Percentiles rank a stretch among this genome's conserved stretches.
Evolutionary conservation across 352 stramenopile genomes (phyloP).

Genomic region (Phytophthora pinifolia): DNA sequence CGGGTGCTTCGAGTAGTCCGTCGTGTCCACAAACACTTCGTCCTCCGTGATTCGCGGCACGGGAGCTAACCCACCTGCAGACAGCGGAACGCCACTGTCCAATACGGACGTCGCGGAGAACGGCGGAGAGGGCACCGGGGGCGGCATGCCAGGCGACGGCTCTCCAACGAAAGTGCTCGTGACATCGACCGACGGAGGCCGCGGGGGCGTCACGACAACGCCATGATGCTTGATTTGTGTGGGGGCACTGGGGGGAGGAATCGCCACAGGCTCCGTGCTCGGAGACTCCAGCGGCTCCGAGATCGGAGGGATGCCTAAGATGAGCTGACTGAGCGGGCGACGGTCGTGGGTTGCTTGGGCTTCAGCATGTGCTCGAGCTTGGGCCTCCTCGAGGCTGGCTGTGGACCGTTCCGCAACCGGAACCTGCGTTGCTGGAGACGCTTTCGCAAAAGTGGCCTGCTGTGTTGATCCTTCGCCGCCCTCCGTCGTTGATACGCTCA

Average conservation of each 20-base stretch:
- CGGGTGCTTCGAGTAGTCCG: constrained; percentile 33
- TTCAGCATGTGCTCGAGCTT: constrained; percentile 36
- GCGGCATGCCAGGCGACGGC: constrained; percentile 40
- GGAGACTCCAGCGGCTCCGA: constrained; percentile 28
- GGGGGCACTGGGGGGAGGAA: constrained; percentile 6
- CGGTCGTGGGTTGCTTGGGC: constrained; percentile 42
- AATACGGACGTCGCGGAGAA: constrained; percentile 11
- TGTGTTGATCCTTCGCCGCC: constrained; percentile 2
- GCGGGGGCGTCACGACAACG: constrained; percentile 14
- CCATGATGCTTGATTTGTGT: constrained; percentile 19
- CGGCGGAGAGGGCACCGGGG: constrained; percentile 31
- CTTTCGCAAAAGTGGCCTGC: constrained; percentile 5
- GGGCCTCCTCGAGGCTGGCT: constrained; percentile 26
- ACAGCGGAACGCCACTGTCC: constrained; percentile 8
- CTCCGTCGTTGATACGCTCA: constrained; percentile 64
- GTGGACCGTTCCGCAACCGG: constrained; percentile 13
- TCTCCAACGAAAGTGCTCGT: constrained; percentile 44
- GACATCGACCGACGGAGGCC: constrained; percentile 30
- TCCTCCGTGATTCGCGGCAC: constrained; percentile 37
- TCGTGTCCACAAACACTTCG: constrained; percentile 38
- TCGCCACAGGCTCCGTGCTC: constrained; percentile 25
- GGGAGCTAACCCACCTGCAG: constrained; percentile 5
- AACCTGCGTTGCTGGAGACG: constrained; percentile 10
- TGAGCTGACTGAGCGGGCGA: constrained; percentile 64
- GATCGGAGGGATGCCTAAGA: constrained; percentile 66